phyloP scores from a whole-genome alignment of 352 stramenopile genomes.

The Pilasporangium apinafurcum region DNA sequence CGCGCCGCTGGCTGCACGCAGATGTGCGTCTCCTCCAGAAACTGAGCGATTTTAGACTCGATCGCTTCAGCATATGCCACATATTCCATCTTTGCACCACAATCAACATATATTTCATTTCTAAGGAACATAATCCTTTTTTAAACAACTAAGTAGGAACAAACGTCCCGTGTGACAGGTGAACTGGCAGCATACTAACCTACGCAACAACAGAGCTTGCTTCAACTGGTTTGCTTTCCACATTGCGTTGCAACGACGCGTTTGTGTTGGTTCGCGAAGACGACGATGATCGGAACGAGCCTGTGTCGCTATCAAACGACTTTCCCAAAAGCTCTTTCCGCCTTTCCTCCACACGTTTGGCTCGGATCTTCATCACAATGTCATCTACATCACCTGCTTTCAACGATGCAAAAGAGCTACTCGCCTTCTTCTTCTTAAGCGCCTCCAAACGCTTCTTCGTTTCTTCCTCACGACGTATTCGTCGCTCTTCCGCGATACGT shows the following conservation, averaged over 20 bases:
- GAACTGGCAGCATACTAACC: no score
- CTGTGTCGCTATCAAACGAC: constrained; percentile 15
- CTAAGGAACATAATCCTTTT: no score
- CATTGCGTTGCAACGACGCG: no score
- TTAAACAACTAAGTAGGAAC: no score
- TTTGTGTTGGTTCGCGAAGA: neutral
- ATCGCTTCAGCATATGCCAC: constrained; percentile 17
- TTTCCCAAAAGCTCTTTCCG: constrained; percentile 43
- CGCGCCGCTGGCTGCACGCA: constrained; percentile 15
- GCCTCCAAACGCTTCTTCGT: constrained; percentile 75
- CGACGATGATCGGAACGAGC: constrained; percentile 11
- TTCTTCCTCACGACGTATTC: constrained; percentile 66
- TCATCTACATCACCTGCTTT: constrained; percentile 80
- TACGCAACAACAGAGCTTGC: no score
- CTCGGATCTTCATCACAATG: constrained; percentile 79
- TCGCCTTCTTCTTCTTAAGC: constrained; percentile 79
- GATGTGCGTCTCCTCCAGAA: constrained; percentile 28
- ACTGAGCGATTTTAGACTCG: constrained; percentile 16
- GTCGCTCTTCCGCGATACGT: constrained; percentile 72
- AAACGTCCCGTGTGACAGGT: no score
- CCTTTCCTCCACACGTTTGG: constrained; percentile 76
- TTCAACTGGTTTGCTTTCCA: no score
- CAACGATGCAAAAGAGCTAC: constrained; percentile 53
- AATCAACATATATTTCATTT: no score
- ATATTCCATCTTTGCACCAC: no score